Base-by-base conservation (phyloP, 768 basidiomycete genomes). In the Collybia sp. region DNA sequence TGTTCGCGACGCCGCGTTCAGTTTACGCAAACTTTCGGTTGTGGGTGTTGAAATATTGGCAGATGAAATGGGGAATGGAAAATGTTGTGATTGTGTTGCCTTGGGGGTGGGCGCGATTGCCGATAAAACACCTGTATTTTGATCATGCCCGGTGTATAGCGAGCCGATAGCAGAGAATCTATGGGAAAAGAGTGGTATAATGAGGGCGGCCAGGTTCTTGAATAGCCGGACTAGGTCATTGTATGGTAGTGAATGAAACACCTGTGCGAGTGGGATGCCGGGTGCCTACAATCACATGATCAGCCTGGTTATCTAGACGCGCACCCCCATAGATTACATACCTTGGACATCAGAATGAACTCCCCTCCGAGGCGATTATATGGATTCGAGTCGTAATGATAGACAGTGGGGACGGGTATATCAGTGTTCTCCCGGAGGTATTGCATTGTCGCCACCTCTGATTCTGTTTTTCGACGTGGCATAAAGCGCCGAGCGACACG, bases 311-410 rank as follows among this genome's bases (percentile, higher is more conserved):
- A 17, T 18, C 30, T 20, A 35, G 20, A 35, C 6, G 42, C 25
- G 3, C 8, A 25, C 8, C 25, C 25, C 25, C 25, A 25, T 3
- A 35, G 45, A 46, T 31, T 12, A 37, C 76, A 37, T 50, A 85
- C 88, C 79, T 85, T 90, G 44, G 85, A 85, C 89, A 92, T 89
- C 50, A 93, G 60, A 52, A 92, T 88, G 54, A 83, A 92, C 62
- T 93, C 90, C 15, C 86, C 85, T 0, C 88, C 90, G 20, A 93
- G 71, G 11, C 85, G 80, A 59, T 93, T 92, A 61, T 80, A 88
- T 8, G 88, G 89, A 57, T 90, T 90, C 1, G 88, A 75, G 55
- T 92, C 88, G 61, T 86, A 84, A 60, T 80, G 77, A 50, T 85
- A 86, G 4, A 93, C 79, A 25, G 66, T 72, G 0, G 90, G 88